Evolutionary conservation across 176 grass and related monocot genomes (phyloP), one percentile per base, ranked within the genome.

Genomic region (Chrysopogon serrulatus): DNA sequence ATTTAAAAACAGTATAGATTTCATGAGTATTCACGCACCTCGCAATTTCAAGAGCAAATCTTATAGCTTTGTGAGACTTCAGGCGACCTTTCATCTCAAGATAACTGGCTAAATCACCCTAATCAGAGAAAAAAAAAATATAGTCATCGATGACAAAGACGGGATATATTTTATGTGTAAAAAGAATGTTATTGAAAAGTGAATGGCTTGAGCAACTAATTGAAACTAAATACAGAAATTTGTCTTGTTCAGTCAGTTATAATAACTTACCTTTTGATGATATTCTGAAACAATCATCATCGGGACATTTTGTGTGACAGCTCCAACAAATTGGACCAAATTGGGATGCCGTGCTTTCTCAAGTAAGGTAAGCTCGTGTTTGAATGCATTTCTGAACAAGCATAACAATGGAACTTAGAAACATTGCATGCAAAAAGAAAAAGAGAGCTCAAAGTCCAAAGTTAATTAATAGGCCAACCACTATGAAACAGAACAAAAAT

Each of bases 261-360:
- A 79, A 23, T 35, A 78, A 88, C 90, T 88, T 87, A 96, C 96
- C 74, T 92, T 89, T 75, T 84, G 77, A 90, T 91, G 96, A 70
- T 92, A 94, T 66, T 99, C 96, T 5, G 93, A 95, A 91, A 99
- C 89, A 60, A 96, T 99, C 96, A 96, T 99, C 96, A 99, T 93
- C 2, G 96, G 96, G 65, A 92, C 79, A 78, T 94, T 91, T 83
- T 99, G 96, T 35, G 96, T 99, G 80, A 99, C 88, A 86, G 96
- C 96, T 83, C 96, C 96, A 43, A 99, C 89, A 90, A 99, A 99
- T 71, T 96, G 96, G 77, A 99, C 89, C 89, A 99, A 84, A 83
- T 99, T 99, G 63, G 96, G 96, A 86, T 99, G 96, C 2, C 96
- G 93, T 3, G 74, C 93, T 76, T 94, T 99, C 81, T 94, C 89